phyloP scores from a whole-genome alignment of 768 basidiomycete genomes.

The Lactifluus piperatus region DNA sequence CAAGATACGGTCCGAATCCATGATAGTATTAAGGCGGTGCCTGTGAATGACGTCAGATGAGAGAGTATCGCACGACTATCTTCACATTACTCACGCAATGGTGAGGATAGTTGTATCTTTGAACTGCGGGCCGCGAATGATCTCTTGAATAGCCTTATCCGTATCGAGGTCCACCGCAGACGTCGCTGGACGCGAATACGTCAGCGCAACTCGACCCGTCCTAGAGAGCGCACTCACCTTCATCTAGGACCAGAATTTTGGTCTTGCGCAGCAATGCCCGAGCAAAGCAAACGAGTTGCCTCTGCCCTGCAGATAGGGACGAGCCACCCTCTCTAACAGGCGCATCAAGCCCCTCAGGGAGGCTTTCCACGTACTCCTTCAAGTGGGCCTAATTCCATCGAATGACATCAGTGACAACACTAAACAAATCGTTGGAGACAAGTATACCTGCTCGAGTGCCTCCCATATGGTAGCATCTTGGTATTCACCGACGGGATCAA shows the following conservation, averaged over 20 bases:
- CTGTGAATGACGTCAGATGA: slow-evolving; percentile 27
- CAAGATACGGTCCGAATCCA: slow-evolving; percentile 71
- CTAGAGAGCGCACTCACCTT: slow-evolving; percentile 40
- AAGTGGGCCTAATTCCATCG: slow-evolving; percentile 44
- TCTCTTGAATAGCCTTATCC: slow-evolving; percentile 80
- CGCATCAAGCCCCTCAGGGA: slow-evolving; percentile 64
- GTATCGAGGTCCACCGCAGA: slow-evolving; percentile 89
- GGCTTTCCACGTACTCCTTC: slow-evolving; percentile 55
- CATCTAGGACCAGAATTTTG: slow-evolving; percentile 88
- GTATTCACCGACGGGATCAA: slow-evolving; percentile 74
- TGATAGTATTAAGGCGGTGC: slow-evolving; percentile 76
- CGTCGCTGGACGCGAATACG: slow-evolving; percentile 43
- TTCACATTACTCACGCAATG: slow-evolving; percentile 55
- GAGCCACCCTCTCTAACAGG: slow-evolving; percentile 69
- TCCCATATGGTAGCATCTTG: slow-evolving; percentile 81
- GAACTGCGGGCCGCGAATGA: slow-evolving; percentile 75
- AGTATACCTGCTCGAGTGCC: slow-evolving; percentile 56
- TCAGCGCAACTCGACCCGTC: slow-evolving; percentile 6
- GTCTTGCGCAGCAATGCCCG: slow-evolving; percentile 76
- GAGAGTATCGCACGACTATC: neutral
- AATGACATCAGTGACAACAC: neutral
- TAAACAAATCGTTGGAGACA: slow-evolving; percentile 21
- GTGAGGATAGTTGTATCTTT: slow-evolving; percentile 74
- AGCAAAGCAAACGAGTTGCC: slow-evolving; percentile 85
- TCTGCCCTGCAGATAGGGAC: slow-evolving; percentile 77